These are phyloP conservation scores for Arthrobotrys sinensis DNA, from an alignment of 2,329 filamentous ascomycete species.

Conservation along the genomic window DNA sequence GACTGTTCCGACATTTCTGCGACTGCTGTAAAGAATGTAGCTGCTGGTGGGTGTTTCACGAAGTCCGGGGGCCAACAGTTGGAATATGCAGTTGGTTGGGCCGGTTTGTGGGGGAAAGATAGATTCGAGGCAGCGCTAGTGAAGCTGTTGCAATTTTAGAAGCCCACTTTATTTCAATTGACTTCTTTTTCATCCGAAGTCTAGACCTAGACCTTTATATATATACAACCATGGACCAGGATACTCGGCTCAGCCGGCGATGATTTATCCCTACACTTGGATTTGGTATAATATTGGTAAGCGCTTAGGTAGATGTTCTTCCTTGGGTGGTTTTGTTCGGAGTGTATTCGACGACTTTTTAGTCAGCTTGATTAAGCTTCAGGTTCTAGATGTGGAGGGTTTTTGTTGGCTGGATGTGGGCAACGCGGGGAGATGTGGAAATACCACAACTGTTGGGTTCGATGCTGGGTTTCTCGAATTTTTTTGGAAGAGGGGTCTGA, in stretches of 20 bases:
- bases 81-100: not conserved
- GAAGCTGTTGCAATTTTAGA: too few species aligned
- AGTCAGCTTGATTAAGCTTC: not conserved
- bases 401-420: not conserved
- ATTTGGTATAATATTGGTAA: slow-evolving; percentile 20
- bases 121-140: too few species aligned
- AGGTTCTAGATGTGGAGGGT: not conserved
- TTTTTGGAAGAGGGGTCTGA: too few species aligned
- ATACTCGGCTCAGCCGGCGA: slow-evolving; percentile 17
- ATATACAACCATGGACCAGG: not conserved
- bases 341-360: slow-evolving; percentile 28
- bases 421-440: slow-evolving; percentile 7
- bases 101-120: too few species aligned
- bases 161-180: too few species aligned
- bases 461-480: too few species aligned
- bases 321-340: not conserved
- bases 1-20: slow-evolving; percentile 37
- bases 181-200: not conserved
- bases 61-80: not conserved
- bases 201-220: not conserved
- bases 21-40: too few species aligned
- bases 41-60: too few species aligned
- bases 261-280: too few species aligned
- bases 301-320: not conserved
- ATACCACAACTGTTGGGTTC: slow-evolving; percentile 1